Evolutionary conservation across 23 red algal species (phyloP), one percentile per base, ranked within the genome.

Genomic region (Gracilaria domingensis): DNA sequence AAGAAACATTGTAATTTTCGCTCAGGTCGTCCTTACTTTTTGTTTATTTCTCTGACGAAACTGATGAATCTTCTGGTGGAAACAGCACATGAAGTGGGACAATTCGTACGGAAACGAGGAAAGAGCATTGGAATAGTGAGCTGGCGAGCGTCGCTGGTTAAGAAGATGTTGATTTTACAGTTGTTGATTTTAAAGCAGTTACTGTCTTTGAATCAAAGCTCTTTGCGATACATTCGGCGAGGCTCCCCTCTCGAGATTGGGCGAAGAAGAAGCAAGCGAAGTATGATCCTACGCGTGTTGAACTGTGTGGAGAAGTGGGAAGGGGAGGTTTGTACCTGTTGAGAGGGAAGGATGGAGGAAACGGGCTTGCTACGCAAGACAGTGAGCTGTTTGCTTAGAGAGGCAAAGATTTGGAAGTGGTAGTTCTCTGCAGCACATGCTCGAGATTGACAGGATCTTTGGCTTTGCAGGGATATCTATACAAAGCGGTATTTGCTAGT

Each of bases 301-400:
- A 44, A 1, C 28, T 73, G 67, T 4, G 34, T 23, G 20, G 33
- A 44, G 20, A 73, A 73, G 2, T 35, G 34, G 24, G 59, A 62
- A 62, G 23, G 24, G 26, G 59, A 62, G 13, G 2, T 62, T 29
- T 30, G 59, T 1, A n/a, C 7, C 28, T 73, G 67, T 29, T 29
- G 62, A 17, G 62, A 14, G 9, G 9, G 33, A 36, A 44, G 17
- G 35, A 24, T 37, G 12, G 12, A 24, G 20, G 67, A 73, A 16
- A 8, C 67, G 67, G 67, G 1, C 1, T 44, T 37, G 38, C 35
- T 29, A 35, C 67, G 67, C 11, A 73, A 44, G 16, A 39, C 42
- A 35, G 42, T 73, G 67, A 73, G 67, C 35, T 73, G 67, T 40
- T 73, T 73, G 67, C 67, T 73, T 20, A 73, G 67, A 23, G 67